These are phyloP conservation scores for Letharia lupina DNA, from an alignment of 495 filamentous ascomycete species.

Conservation along the genomic window DNA sequence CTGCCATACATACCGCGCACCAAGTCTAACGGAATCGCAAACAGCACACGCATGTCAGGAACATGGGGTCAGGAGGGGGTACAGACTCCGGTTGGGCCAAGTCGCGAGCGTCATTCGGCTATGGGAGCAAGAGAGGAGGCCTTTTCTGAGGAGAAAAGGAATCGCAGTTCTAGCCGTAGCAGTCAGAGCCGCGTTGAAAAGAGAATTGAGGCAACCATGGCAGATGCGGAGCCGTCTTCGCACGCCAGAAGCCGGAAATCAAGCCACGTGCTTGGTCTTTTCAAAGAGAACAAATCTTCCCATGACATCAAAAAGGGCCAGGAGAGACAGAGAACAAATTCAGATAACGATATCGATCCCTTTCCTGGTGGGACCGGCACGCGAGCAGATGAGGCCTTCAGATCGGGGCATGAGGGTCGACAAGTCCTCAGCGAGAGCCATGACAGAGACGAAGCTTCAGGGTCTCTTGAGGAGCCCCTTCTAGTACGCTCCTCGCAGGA, in stretches of 20 bases:
- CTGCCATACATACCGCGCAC: conserved; percentile 6
- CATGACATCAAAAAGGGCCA: conserved; percentile 34
- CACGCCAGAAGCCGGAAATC: conserved; percentile 86
- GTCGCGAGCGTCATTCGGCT: neutral
- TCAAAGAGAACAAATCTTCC: conserved; percentile 73
- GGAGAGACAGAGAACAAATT: conserved; percentile 14
- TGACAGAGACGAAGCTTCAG: neutral
- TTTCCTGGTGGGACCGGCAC: conserved; percentile 35
- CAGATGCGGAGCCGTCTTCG: conserved; percentile 60
- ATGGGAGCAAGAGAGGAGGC: conserved; percentile 11
- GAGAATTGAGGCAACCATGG: conserved; percentile 72
- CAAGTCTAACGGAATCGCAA: neutral
- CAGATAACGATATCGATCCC: conserved; percentile 8
- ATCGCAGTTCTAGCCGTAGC: conserved; percentile 38
- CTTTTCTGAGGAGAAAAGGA: conserved; percentile 22
- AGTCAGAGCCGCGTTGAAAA: conserved; percentile 57
- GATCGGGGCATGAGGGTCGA: neutral
- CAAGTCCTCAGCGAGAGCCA: neutral
- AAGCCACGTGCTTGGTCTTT: conserved; percentile 83
- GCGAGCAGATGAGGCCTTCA: neutral
- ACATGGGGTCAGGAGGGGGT: neutral
- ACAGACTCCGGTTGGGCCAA: neutral
- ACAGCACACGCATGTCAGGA: conserved; percentile 4
- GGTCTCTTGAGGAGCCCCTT: neutral
- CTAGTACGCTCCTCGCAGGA: neutral